A percentile compares a stretch with the other conserved stretches of the same genome.
Conservation (phyloP, 192 early-diverging fungal species). For the Linderina pennispora region DNA sequence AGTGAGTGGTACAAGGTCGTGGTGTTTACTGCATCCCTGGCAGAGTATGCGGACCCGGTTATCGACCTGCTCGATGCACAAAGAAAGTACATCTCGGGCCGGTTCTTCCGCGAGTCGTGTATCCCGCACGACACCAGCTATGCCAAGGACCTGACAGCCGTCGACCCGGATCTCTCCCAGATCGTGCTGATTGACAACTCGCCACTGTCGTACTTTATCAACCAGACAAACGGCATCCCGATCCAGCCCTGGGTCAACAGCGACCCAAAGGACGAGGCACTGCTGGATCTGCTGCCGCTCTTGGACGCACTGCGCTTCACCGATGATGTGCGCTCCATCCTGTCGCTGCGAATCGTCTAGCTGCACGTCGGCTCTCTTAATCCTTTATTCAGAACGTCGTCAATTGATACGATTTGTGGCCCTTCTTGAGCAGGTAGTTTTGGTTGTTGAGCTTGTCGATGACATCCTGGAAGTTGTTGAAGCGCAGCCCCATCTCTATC, state of each 20-base stretch:
- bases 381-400: slow-evolving; percentile 27
- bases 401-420: slow-evolving; percentile 57
- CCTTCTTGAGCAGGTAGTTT: slow-evolving; percentile 66
- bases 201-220: slow-evolving; percentile 67
- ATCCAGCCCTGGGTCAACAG: slow-evolving; percentile 65
- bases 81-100: slow-evolving; percentile 50
- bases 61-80: slow-evolving; percentile 56
- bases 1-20: slow-evolving; percentile 60
- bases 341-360: slow-evolving; percentile 39
- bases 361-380: neutral
- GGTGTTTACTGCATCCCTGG: slow-evolving; percentile 65
- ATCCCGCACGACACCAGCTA: slow-evolving; percentile 57
- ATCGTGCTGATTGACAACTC: slow-evolving; percentile 68
- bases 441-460: slow-evolving; percentile 70
- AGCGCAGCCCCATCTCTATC: slow-evolving; percentile 49
- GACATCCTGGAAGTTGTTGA: slow-evolving; percentile 56
- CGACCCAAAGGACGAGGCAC: slow-evolving; percentile 59
- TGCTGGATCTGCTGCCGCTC: slow-evolving; percentile 54
- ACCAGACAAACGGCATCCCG: slow-evolving; percentile 64
- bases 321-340: slow-evolving; percentile 59
- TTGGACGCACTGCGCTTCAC: slow-evolving; percentile 52
- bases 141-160: slow-evolving; percentile 58
- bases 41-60: slow-evolving; percentile 60
- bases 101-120: slow-evolving; percentile 64
- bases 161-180: slow-evolving; percentile 58